Evolutionary conservation across 2,329 filamentous ascomycete genomes (phyloP), one percentile per base, ranked within the genome.

Genomic region (Stagonosporopsis tanaceti): DNA sequence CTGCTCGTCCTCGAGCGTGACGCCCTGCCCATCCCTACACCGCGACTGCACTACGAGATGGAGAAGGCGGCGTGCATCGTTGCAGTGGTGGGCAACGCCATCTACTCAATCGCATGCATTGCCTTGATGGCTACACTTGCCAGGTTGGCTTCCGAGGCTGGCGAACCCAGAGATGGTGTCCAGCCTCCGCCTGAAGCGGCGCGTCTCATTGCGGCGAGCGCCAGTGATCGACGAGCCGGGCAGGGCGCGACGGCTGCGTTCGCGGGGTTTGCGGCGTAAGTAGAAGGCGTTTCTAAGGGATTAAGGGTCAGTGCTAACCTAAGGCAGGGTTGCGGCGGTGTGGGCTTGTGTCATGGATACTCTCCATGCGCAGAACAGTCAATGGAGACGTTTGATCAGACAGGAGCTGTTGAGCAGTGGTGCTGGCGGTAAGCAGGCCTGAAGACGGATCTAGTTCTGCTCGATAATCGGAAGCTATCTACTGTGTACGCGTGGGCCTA

Each of bases 1-100:
- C 42, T 46, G 30, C 42, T 35, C 42, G 42, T 46, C 1, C 42
- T 46, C 9, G 42, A 46, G 42, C 42, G 42, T 14, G 42, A 46
- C 6, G 42, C 5, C 2, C 17, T 46, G 11, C 42, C 42, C 5
- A 46, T 46, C 9, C n/a, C 42, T 2, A 46, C 42, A 3, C n/a
- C 28, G 7, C 28, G 42, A 3, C 42, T 46, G 20, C 42, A 30
- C 17, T 46, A 46, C 20, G 42, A 34, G 30, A 25, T 46, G 14
- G 42, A 46, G 28, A 46, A 46, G 12, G 42, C 42, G 7, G 42
- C 42, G 5, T 35, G 28, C 14, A 46, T 46, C 6, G 42, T 46
- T 8, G 28, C 42, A 3, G 42, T 46, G 2, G 42, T 22, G 7
- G 42, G 42, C 11, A 46, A 46, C 6, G 42, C 42, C 0, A n/a